Conservation (phyloP, 164 flowering plant genomes). For the Magnolia changhungtana region DNA sequence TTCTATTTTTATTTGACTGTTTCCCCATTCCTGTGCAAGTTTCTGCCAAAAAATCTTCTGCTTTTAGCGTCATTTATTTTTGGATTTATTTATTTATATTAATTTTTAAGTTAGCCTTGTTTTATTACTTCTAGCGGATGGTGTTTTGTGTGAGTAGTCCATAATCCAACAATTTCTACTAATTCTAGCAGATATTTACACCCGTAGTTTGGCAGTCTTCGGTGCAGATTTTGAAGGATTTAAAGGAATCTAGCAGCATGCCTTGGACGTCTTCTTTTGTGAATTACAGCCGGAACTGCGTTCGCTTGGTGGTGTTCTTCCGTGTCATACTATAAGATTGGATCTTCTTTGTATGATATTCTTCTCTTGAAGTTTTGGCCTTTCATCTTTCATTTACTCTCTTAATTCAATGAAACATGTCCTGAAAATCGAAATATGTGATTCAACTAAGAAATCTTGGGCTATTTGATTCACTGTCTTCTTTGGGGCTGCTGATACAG, state of each 20-base stretch:
- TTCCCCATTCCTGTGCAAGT: background rate
- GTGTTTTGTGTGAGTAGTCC: background rate
- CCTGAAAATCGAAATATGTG: background rate
- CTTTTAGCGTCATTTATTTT: background rate
- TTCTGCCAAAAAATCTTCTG: background rate
- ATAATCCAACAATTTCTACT: background rate
- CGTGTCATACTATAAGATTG: conserved; percentile 27
- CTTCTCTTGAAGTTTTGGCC: background rate
- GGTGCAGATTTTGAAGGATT: conserved; percentile 4
- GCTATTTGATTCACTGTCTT: background rate
- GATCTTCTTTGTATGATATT: conserved; percentile 3
- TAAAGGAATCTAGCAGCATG: conserved; percentile 12
- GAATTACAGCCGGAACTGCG: conserved; percentile 17
- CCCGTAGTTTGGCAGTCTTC: background rate
- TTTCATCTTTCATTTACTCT: background rate
- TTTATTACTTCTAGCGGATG: background rate
- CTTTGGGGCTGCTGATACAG: conserved; percentile 16
- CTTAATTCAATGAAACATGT: no score
- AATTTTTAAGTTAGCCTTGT: background rate
- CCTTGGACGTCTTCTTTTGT: conserved; percentile 17
- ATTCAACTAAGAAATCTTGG: background rate
- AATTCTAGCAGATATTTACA: background rate
- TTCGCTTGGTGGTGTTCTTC: conserved; percentile 21
- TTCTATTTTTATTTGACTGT: background rate
- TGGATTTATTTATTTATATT: no score